Evolutionary conservation across 352 stramenopile genomes (phyloP), one percentile per base, ranked within the genome.

Genomic region (Pythium grandisporangium): DNA sequence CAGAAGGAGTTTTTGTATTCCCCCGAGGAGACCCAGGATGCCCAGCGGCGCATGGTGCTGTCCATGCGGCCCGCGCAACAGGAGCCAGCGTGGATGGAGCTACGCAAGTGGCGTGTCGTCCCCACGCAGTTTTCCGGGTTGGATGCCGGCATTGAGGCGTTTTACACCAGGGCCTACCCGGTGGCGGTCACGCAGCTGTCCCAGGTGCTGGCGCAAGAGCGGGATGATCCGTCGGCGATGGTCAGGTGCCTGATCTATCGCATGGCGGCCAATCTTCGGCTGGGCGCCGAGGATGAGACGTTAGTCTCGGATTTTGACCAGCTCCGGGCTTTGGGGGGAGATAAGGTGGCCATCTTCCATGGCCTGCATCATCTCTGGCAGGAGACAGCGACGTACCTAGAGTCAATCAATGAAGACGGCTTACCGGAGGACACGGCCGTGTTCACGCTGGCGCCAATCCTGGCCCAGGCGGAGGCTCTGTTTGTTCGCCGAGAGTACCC

Each of bases 291-390:
- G 25, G 68, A 83, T 24, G 23, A 63, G 12, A n/a, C n/a, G n/a
- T 64, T 87, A 6, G 45, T 64, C 13, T 45, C 53, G 0, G 71
- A 84, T 24, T 84, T 82, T 37, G 48, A 70, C 7, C 50, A 62
- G 5, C 74, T 86, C 34, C 60, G 81, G 39, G 51, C 39, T 12
- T 56, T 84, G 14, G 74, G 74, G 2, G 70, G 74, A 0, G 70
- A 83, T 43, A 87, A 87, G 44, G 74, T 70, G 14, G 71, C 74
- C 16, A 83, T 87, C 27, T 87, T 87, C 42, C 70, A 87, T 29
- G 74, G 74, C 1, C 50, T 87, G 8, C 65, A 70, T 22, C 74
- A 87, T 24, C 36, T 87, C 8, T 87, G 70, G 70, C 64, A 75
- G 25, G 74, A 87, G 35, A 77, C 62, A 11, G 68, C 69, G 3